Evolutionary conservation across 2,329 filamentous ascomycete species (phyloP).

Genomic region (Venturia aucupariae): DNA sequence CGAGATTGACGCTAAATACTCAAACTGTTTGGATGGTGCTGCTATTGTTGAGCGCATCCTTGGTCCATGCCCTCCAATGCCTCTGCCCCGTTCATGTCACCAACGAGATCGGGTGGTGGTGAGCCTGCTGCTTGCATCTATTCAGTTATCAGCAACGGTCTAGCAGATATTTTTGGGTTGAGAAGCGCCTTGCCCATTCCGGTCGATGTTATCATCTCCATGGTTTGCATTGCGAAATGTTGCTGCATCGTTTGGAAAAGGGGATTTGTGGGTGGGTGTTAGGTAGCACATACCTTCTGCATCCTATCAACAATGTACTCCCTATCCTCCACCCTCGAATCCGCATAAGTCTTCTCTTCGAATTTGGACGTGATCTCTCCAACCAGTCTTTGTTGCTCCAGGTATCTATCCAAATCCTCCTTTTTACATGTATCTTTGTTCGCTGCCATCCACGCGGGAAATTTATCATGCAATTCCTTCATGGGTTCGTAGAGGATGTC

Average conservation of each 20-base stretch:
- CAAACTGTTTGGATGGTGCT: neutral
- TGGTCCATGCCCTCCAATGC: slow-evolving; percentile 45
- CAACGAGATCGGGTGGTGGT: slow-evolving; percentile 82
- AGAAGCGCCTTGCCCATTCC: neutral
- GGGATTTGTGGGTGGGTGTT: neutral
- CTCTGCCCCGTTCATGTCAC: slow-evolving; percentile 76
- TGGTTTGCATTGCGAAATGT: no score
- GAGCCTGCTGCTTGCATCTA: slow-evolving; percentile 96
- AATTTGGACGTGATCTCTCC: slow-evolving; percentile 83
- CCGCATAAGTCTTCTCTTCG: slow-evolving; percentile 70
- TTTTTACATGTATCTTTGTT: slow-evolving; percentile 55
- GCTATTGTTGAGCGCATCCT: slow-evolving; percentile 56
- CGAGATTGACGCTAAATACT: neutral
- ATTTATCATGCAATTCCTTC: slow-evolving; percentile 93
- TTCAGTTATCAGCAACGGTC: neutral
- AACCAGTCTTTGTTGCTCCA: slow-evolving; percentile 71
- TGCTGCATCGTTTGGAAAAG: neutral
- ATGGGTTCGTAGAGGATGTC: slow-evolving; percentile 98
- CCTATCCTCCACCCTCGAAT: slow-evolving; percentile 70
- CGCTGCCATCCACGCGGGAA: slow-evolving; percentile 77
- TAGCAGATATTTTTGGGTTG: neutral
- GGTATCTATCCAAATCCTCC: slow-evolving; percentile 71
- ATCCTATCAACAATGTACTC: slow-evolving; percentile 95
- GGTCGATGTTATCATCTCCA: neutral
- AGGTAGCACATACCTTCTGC: slow-evolving; percentile 72